A percentile compares a stretch with the other conserved stretches of the same genome.
phyloP scores from a whole-genome alignment of 108 stramenopile genomes.

The Skeletonema marinoi region DNA sequence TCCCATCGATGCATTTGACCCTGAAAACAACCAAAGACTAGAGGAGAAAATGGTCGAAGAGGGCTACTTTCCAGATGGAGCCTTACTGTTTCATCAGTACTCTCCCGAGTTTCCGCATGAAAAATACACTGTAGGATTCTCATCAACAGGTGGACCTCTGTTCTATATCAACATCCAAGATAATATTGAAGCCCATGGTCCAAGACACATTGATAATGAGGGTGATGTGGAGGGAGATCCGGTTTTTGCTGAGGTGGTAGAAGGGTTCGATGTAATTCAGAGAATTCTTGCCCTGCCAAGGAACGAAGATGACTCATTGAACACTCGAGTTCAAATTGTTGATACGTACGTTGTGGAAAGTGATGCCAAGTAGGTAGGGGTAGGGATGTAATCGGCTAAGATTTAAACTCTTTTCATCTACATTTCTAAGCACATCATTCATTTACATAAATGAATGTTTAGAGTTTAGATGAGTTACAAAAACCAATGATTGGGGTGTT shows the following conservation, averaged over 20 bases:
- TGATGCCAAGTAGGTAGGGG: background rate
- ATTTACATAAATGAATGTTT: no score
- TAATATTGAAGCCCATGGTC: slow-evolving; percentile 76
- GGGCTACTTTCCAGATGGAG: slow-evolving; percentile 29
- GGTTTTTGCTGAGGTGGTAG: slow-evolving; percentile 73
- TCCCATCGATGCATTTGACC: slow-evolving; percentile 15
- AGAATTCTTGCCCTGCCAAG: slow-evolving; percentile 37
- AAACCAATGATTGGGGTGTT: no score
- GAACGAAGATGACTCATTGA: slow-evolving; percentile 12
- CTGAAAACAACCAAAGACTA: slow-evolving; percentile 21
- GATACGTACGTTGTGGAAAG: slow-evolving; percentile 10
- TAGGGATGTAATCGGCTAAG: background rate
- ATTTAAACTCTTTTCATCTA: background rate
- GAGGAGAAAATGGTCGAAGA: slow-evolving; percentile 13
- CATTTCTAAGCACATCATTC: background rate
- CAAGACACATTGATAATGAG: slow-evolving; percentile 14
- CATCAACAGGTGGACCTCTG: slow-evolving; percentile 69
- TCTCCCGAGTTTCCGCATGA: slow-evolving; percentile 67
- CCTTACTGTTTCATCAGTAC: slow-evolving; percentile 68
- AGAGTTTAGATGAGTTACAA: no score
- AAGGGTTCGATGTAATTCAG: slow-evolving; percentile 64
- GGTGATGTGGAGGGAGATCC: slow-evolving; percentile 50
- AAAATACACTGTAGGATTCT: slow-evolving; percentile 79
- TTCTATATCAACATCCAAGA: slow-evolving; percentile 91
- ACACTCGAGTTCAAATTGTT: slow-evolving; percentile 21